Evolutionary conservation across 805 yeast species (phyloP), one percentile per base, ranked within the genome.

Genomic region (Martiniozyma abietophila): DNA sequence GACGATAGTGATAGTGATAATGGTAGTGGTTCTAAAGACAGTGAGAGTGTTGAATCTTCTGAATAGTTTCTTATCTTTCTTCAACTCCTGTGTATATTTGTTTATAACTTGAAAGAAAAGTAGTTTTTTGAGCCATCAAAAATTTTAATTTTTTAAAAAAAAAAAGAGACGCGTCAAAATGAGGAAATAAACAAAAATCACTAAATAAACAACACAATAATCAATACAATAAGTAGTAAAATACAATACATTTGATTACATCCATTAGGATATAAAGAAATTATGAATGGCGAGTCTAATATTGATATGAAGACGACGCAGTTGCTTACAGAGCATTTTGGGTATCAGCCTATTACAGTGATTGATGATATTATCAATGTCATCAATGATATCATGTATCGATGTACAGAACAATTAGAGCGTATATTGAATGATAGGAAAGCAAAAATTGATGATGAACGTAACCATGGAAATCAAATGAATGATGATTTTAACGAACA

Each of bases 321-420:
- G 27, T 46, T 85, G 12, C 63, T 88, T 32, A 81, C 95, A 1
- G 96, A 86, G 56, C 95, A 86, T 51, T 60, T 88, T 23, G 95
- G 83, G 23, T 83, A 71, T 48, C 81, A 92, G 6, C 95, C 96
- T 0, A 69, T 85, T 8, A 72, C 88, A 1, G 59, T 86, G 10
- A 69, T 88, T 5, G 96, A 88, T 47, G 95, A 84, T 48, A 78
- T 88, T 9, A 83, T 86, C 46, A 85, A 86, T 54, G 82, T 85
- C 1, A 92, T 84, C 17, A 86, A 86, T 49, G 85, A 76, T 33
- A 73, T 84, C 18, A 70, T 85, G 76, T 80, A 81, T 58, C 76
- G 79, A 45, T 81, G 95, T 49, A 77, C 88, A 0, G 72, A 71
- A 30, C 94, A 84, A 2, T 69, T 88, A 58, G 94, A 83, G 51